Evolutionary conservation across 371 early-diverging fungal species (phyloP).

Genomic region (Mucor racemosus): DNA sequence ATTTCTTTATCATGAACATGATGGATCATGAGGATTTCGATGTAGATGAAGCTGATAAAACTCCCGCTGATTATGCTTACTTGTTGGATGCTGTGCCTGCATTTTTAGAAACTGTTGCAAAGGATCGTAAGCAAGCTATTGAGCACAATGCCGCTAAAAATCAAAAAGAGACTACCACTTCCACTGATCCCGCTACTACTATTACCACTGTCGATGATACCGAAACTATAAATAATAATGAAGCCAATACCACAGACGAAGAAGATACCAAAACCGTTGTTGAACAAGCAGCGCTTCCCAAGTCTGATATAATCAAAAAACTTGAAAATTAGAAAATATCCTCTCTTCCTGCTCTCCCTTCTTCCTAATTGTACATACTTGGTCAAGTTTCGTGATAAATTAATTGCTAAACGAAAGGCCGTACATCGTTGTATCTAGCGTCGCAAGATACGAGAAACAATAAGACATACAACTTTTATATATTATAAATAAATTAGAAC

Average conservation of each 20-base stretch:
- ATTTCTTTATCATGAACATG: conserved; percentile 40
- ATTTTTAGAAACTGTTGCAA: conserved; percentile 26
- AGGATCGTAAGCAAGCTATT: conserved; percentile 31
- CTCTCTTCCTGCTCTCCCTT: neutral
- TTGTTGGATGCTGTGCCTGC: conserved; percentile 27
- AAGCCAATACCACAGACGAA: neutral
- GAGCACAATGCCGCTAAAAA: conserved; percentile 10
- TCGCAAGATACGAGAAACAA: no score
- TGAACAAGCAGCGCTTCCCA: neutral
- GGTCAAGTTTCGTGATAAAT: no score
- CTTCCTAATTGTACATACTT: neutral
- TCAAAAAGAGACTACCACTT: neutral
- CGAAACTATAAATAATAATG: neutral
- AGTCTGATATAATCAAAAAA: neutral
- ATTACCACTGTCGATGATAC: neutral
- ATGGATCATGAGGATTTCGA: conserved; percentile 25
- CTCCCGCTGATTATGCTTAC: conserved; percentile 10
- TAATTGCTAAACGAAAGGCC: no score
- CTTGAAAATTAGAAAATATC: neutral
- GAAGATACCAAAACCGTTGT: neutral
- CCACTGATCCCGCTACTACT: neutral
- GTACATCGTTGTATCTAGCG: no score
- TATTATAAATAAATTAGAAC: no score
- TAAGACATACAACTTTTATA: no score
- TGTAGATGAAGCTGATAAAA: neutral